Evolutionary conservation across 345 rosid species (phyloP), one percentile per base, ranked within the genome.

Genomic region (Boechera divaricarpa): DNA sequence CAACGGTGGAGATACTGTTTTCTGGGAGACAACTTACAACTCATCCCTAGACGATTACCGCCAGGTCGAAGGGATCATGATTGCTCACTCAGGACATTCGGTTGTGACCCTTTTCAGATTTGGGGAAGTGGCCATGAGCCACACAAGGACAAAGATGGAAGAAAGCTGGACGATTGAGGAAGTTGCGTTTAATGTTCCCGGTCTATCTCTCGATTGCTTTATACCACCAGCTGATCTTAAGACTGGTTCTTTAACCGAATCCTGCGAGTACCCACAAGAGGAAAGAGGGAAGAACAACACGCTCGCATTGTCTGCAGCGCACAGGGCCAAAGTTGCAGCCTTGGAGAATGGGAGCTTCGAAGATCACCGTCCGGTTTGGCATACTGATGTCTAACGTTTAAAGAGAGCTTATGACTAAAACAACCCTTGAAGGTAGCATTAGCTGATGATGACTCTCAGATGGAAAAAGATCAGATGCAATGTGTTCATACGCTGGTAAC

Each of bases 141-240:
- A 86, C 75, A 85, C 90, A 41, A 92, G 87, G 72, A 92, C 96
- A n/a, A 92, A 85, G 86, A 92, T 92, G 98, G 98, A 92, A 82
- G 96, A 92, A 81, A 85, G 87, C 68, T 94, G 98, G 98, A 87
- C 89, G 0, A 94, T 94, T 13, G 98, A 94, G 76, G 98, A 94
- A 85, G 98, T 94, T 74, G 97, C 97, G 4, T 94, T 94, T 68
- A 91, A 94, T 52, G 83, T 94, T 67, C 98, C 98, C 0, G 98
- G 98, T 1, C 86, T 94, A 18, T 90, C 97, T 6, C 58, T 85
- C 0, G 98, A 94, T 69, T 94, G 98, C 68, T 94, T 94, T 73
- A 94, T 94, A 47, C 98, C 98, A 5, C 97, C 97, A 1, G 94
- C 89, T 45, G 97, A 94, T 77, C 81, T 94, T 42, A 86, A 85